Evolutionary conservation across 2,329 filamentous ascomycete genomes (phyloP).

Genomic region (Claviceps sp.): DNA sequence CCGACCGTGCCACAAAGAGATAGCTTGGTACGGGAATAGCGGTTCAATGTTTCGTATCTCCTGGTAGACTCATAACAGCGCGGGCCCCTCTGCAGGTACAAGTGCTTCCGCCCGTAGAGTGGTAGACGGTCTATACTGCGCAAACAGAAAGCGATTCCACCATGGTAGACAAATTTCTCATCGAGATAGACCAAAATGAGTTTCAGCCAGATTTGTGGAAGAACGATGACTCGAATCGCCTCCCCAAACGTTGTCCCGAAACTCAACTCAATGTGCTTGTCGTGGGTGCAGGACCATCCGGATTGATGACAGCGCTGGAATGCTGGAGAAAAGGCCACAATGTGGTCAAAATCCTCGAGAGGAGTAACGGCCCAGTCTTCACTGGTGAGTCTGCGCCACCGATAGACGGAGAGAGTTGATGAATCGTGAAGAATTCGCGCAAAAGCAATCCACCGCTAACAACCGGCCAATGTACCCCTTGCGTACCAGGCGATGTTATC

Average conservation of each 20-base stretch:
- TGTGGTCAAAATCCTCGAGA: constrained; percentile 9
- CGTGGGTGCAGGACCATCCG: constrained; percentile 7
- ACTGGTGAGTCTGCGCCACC: not conserved
- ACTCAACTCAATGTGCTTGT: constrained; percentile 7
- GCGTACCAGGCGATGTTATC: constrained; percentile 1
- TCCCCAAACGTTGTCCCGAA: not conserved
- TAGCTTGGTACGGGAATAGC: no score
- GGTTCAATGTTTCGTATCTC: no score
- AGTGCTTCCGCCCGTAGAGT: not conserved
- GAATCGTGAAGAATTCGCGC: no score
- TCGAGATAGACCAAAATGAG: not conserved
- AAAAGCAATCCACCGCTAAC: not conserved
- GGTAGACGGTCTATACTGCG: no score
- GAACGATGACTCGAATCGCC: not conserved
- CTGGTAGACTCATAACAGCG: no score
- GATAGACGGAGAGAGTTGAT: not conserved
- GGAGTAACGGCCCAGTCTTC: not conserved
- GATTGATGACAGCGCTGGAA: constrained; percentile 7
- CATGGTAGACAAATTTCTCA: not conserved
- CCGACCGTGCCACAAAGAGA: no score
- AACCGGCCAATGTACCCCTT: not conserved
- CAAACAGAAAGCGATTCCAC: not conserved
- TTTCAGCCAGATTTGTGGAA: not conserved
- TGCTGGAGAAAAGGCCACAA: constrained; percentile 9
- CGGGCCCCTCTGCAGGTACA: not conserved